phyloP scores from a whole-genome alignment of 208 protist species.

The Leishmania turanica region DNA sequence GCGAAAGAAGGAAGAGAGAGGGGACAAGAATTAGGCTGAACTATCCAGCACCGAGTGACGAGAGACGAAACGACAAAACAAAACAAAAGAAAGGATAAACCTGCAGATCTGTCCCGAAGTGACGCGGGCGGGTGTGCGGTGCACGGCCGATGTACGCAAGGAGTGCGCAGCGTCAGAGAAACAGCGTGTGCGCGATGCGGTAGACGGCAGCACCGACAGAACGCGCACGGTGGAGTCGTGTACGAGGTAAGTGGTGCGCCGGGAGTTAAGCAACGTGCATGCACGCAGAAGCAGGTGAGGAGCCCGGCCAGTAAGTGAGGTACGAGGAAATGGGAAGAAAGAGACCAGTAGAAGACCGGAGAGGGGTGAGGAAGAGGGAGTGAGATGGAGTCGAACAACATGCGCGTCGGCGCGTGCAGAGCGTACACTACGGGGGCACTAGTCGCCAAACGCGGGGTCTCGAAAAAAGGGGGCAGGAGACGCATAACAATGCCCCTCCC shows the following conservation, averaged over 20 bases:
- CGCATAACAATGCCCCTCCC: not conserved
- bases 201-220: not conserved
- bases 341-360: not conserved
- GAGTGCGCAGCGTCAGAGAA: no score
- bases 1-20: not conserved
- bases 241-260: not conserved
- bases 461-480: not conserved
- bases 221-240: not conserved
- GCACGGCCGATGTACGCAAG: not conserved
- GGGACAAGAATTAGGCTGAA: conserved; percentile 1
- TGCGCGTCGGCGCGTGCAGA: no score
- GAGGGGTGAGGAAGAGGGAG: not conserved
- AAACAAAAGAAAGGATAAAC: conserved; percentile 6
- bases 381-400: not conserved
- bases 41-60: not conserved
- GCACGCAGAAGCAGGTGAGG: not conserved
- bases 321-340: not conserved
- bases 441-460: not conserved
- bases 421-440: not conserved
- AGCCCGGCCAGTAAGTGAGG: not conserved
- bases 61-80: conserved; percentile 1
- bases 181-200: not conserved
- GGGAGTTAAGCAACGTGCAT: not conserved
- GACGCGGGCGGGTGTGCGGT: not conserved
- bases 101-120: not conserved